Percentiles rank a stretch among this genome's conserved stretches.
Conservation (phyloP, 306 rosid genomes). For the cucumber (Cucumis sativus) region DNA sequence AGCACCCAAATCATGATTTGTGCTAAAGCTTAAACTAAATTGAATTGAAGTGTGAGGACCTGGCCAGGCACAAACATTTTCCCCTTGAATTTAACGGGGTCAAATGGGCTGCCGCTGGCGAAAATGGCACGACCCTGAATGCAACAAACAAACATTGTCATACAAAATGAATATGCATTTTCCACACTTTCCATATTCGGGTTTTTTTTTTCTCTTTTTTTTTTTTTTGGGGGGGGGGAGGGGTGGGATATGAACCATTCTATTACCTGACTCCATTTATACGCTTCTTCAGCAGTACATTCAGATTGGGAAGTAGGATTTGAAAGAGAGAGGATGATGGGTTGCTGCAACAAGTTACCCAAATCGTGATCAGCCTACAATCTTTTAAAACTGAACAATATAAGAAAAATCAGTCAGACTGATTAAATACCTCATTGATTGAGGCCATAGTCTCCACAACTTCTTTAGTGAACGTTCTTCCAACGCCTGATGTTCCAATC, state of each 20-base stretch:
- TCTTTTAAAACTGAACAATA: neutral
- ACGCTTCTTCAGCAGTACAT: conserved; percentile 58
- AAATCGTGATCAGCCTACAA: neutral
- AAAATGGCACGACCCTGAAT: conserved; percentile 71
- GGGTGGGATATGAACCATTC: neutral
- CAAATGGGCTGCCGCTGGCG: conserved; percentile 91
- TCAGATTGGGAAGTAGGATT: conserved; percentile 62
- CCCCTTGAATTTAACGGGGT: conserved; percentile 66
- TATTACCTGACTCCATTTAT: conserved; percentile 43
- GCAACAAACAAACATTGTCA: neutral
- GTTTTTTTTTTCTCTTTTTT: too few species aligned
- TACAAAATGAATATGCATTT: neutral
- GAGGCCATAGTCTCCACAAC: conserved; percentile 16
- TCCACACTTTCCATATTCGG: too few species aligned
- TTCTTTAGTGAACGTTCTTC: conserved; percentile 15
- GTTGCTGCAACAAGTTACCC: conserved; percentile 24
- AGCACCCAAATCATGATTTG: neutral
- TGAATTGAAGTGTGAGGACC: conserved; percentile 25
- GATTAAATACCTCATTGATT: conserved; percentile 42
- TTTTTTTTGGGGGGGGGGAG: too few species aligned
- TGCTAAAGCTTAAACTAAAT: neutral
- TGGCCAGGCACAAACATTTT: conserved; percentile 73
- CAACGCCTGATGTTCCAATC: conserved; percentile 15
- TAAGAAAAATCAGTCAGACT: neutral
- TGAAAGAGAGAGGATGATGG: conserved; percentile 47